Evolutionary conservation across 2,329 filamentous ascomycete species (phyloP), one percentile per base, ranked within the genome.

Genomic region (Nigrospora sphaerica): DNA sequence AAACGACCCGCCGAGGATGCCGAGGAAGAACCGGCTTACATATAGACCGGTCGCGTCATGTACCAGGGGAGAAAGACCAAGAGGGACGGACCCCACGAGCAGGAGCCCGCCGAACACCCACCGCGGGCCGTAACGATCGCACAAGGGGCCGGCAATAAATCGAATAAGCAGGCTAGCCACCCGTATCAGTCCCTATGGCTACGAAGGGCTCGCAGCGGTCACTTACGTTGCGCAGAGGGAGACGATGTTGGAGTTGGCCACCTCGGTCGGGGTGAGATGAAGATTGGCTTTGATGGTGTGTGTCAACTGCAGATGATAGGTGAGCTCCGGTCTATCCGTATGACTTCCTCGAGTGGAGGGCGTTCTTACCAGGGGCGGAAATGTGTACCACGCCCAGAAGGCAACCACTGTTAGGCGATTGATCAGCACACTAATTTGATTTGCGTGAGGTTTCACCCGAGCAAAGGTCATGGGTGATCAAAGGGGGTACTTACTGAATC

Each of bases 361-460:
- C 32, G 34, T 34, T 65, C 77, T 68, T 74, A 88, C 83, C 62
- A 93, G 71, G 55, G 90, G 90, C 53, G 90, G 88, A 66, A 95
- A 95, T 2, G 90, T 86, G 71, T 95, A 95, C 86, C 86, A 95
- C 12, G 88, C 90, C 77, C 88, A 88, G 67, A 95, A 95, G 9
- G 82, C 83, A 48, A 87, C 78, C 71, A 88, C 42, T 42, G 12
- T 44, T 32, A 5, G 13, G 23, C 7, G 23, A 10, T 10, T 28
- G 19, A 9, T 28, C 23, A 28, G 23, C 23, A 6, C 23, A 5
- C 2, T 28, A 9, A 5, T 28, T 28, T 28, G 23, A 28, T 28
- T 7, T 28, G 7, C 7, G 10, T 9, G 23, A 7, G 23, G 10
- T 28, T 10, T 28, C 23, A 28, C 23, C 23, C 4, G 23, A 28